These are phyloP conservation scores for Tubosaeta sp. DNA, from an alignment of 768 basidiomycete genomes.

Conservation along the genomic window DNA sequence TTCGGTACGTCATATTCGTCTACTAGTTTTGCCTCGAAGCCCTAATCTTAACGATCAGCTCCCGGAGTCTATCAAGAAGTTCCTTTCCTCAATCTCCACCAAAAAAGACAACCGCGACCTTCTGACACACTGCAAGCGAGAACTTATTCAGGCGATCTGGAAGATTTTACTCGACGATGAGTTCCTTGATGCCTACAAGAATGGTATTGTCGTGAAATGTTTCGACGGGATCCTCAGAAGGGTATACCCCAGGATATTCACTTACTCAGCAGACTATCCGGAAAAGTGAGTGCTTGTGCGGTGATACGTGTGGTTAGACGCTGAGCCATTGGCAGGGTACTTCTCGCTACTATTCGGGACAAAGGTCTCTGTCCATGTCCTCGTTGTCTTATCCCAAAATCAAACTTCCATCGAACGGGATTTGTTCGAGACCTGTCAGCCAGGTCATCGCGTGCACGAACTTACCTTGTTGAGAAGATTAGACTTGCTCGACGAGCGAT, in stretches of 20 bases:
- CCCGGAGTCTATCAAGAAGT: neutral
- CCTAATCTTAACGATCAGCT: neutral
- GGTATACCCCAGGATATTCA: conserved; percentile 2
- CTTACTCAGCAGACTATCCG: conserved; percentile 1
- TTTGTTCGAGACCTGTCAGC: neutral
- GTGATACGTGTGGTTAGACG: too few relatives aligned
- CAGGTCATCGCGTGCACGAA: too few relatives aligned
- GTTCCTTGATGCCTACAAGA: neutral
- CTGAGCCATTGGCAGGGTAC: conserved; percentile 8
- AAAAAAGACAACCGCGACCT: neutral
- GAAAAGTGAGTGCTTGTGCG: neutral
- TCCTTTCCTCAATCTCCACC: neutral
- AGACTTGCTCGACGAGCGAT: neutral
- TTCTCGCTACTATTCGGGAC: conserved; percentile 24
- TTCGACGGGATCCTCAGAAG: neutral
- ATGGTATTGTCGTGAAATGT: conserved; percentile 1
- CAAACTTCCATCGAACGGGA: neutral
- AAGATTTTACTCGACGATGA: neutral
- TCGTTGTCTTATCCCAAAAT: neutral
- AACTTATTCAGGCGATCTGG: conserved; percentile 3
- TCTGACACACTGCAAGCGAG: conserved; percentile 1
- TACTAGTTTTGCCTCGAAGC: too few relatives aligned
- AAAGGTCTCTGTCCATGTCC: conserved; percentile 27
- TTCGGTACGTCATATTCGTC: neutral
- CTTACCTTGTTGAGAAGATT: neutral